phyloP scores from a whole-genome alignment of 129 eudicot genomes.

The Chrysanthemum makinoi region DNA sequence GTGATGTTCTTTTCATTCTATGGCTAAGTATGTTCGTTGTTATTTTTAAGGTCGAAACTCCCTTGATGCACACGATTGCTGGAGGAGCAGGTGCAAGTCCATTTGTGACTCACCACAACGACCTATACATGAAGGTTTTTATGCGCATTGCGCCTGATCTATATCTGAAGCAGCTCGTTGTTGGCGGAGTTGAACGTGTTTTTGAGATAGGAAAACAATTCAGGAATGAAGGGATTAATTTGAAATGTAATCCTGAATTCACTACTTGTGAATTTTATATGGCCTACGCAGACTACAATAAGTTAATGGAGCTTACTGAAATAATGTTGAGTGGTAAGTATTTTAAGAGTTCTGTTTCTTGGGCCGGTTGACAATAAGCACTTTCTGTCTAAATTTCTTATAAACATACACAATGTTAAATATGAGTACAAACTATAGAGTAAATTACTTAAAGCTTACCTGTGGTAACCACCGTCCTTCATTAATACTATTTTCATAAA shows the following conservation, averaged over 20 bases:
- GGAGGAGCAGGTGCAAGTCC: conserved; percentile 99
- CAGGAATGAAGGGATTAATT: conserved; percentile 86
- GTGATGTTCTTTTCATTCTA: neutral
- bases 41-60: conserved; percentile 75
- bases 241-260: conserved; percentile 93
- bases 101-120: conserved; percentile 92
- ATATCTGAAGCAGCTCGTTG: conserved; percentile 87
- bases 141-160: conserved; percentile 98
- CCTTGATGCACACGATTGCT: conserved; percentile 96
- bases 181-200: conserved; percentile 89
- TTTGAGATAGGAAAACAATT: conserved; percentile 93
- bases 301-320: conserved; percentile 80
- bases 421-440: too few relatives aligned
- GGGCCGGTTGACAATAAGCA: too few relatives aligned
- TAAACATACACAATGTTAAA: too few relatives aligned
- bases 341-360: neutral
- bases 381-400: too few relatives aligned
- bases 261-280: conserved; percentile 91
- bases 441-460: too few relatives aligned
- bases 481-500: too few relatives aligned
- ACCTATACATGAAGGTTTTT: conserved; percentile 69
- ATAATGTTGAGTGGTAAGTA: conserved; percentile 74
- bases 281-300: conserved; percentile 92
- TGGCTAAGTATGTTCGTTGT: too few relatives aligned
- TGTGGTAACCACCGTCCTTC: too few relatives aligned